phyloP scores from a whole-genome alignment of 2,329 filamentous ascomycete genomes.

The Ophiostoma quercus region DNA sequence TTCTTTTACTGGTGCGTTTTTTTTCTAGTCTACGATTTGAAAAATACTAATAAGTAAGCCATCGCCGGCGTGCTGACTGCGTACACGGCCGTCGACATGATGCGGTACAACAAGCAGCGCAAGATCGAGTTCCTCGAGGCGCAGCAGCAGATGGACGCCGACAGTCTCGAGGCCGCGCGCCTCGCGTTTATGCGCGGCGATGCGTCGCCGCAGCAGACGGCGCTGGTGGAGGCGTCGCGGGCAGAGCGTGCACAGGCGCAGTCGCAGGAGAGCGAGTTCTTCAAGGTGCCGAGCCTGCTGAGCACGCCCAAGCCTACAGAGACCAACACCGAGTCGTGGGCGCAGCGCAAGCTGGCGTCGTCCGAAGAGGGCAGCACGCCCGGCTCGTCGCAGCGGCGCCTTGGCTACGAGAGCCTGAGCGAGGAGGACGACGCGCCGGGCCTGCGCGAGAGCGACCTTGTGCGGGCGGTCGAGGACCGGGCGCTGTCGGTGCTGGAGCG shows the following conservation, averaged over 20 bases:
- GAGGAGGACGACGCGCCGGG: constrained; percentile 32
- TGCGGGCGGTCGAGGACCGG: constrained; percentile 34
- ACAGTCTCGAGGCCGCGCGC: constrained; percentile 53
- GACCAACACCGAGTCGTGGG: constrained; percentile 32
- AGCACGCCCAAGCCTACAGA: constrained; percentile 37
- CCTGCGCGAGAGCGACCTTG: constrained; percentile 31
- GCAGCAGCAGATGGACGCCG: constrained; percentile 49
- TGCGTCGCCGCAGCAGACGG: constrained; percentile 52
- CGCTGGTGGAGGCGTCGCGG: constrained; percentile 54
- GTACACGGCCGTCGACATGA: constrained; percentile 59
- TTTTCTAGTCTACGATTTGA: too few species aligned
- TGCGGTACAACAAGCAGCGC: constrained; percentile 55
- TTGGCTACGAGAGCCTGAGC: constrained; percentile 34
- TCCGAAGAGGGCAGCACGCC: constrained; percentile 33
- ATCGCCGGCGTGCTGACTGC: constrained; percentile 52
- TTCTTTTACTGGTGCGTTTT: constrained; percentile 55
- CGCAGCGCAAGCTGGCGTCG: constrained; percentile 33
- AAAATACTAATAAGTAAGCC: too few species aligned
- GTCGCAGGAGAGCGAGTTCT: constrained; percentile 29
- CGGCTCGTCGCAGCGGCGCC: constrained; percentile 29
- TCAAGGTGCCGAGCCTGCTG: constrained; percentile 49
- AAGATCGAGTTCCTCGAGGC: constrained; percentile 54
- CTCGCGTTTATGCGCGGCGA: constrained; percentile 56
- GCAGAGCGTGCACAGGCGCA: constrained; percentile 26
- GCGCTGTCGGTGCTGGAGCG: constrained; percentile 42